Percentiles rank a stretch among this genome's conserved stretches.
phyloP scores from a whole-genome alignment of 305 asterid species.

The Caryopteris hybrid region DNA sequence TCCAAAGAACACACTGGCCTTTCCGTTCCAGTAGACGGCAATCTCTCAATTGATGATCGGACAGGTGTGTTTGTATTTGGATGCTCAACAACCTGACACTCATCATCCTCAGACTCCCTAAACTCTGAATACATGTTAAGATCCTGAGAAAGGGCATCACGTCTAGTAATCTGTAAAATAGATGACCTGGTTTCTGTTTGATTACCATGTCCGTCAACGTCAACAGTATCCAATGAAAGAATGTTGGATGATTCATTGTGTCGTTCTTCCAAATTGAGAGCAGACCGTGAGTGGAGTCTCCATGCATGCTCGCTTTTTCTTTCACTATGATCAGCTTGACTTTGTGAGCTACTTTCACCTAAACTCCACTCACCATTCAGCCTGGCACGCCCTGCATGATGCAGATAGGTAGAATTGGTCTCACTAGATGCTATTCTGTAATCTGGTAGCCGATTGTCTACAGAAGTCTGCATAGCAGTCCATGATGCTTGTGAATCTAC shows the following conservation, averaged over 20 bases:
- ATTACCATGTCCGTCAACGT: slow-evolving; percentile 27
- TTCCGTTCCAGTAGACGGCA: slow-evolving; percentile 34
- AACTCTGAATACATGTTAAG: slow-evolving; percentile 42
- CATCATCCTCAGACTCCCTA: slow-evolving; percentile 46
- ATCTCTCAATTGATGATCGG: too few species aligned
- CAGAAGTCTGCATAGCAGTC: slow-evolving; percentile 43
- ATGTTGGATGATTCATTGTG: slow-evolving; percentile 31
- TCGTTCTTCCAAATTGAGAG: slow-evolving; percentile 41
- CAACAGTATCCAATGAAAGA: slow-evolving; percentile 36
- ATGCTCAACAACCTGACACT: slow-evolving; percentile 56
- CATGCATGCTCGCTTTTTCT: too few species aligned
- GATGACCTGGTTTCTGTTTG: slow-evolving; percentile 25
- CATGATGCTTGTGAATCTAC: slow-evolving; percentile 62
- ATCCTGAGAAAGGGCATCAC: slow-evolving; percentile 39
- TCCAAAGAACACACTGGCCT: slow-evolving; percentile 47
- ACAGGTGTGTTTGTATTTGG: slow-evolving; percentile 32
- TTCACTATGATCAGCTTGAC: slow-evolving; percentile 39
- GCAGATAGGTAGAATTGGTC: slow-evolving; percentile 29
- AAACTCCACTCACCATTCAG: slow-evolving; percentile 50
- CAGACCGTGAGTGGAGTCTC: slow-evolving; percentile 34
- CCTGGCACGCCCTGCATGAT: slow-evolving; percentile 33
- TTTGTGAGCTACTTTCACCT: slow-evolving; percentile 68
- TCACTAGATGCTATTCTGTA: slow-evolving; percentile 41
- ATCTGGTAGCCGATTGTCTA: slow-evolving; percentile 46
- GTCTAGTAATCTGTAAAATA: slow-evolving; percentile 33